Evolutionary conservation across 495 filamentous ascomycete genomes (phyloP).

Genomic region (Neurospora cerealis): DNA sequence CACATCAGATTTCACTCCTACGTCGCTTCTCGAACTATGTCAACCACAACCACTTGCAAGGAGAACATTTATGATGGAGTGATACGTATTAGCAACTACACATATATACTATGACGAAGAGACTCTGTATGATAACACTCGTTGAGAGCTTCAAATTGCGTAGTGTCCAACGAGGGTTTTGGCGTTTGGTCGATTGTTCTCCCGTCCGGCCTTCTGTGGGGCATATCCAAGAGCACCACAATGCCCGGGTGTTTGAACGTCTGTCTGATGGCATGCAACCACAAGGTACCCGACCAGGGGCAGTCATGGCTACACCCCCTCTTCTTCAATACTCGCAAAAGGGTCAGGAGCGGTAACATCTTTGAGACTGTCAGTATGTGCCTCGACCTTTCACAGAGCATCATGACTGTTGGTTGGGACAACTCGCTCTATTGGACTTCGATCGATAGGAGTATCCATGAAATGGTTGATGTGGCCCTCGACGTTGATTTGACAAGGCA

Average conservation of each 20-base stretch:
- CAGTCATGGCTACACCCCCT: neutral
- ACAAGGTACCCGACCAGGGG: neutral
- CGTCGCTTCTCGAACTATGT: neutral
- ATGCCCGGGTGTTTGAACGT: neutral
- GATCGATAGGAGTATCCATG: neutral
- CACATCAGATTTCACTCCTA: neutral
- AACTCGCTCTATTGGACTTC: neutral
- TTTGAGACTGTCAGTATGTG: neutral
- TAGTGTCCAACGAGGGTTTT: neutral
- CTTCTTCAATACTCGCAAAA: neutral
- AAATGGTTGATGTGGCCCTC: neutral
- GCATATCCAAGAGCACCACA: neutral
- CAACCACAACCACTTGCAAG: too few species aligned
- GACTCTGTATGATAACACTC: fast-evolving
- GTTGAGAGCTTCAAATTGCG: neutral
- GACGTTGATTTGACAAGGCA: neutral
- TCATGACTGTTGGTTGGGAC: neutral
- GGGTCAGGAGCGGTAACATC: neutral
- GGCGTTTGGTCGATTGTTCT: neutral
- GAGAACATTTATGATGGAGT: too few species aligned
- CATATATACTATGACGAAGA: neutral
- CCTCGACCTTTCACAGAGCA: neutral
- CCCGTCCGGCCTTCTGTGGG: neutral
- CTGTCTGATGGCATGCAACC: neutral
- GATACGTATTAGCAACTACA: neutral